A percentile compares a stretch with the other conserved stretches of the same genome.
Conservation (phyloP, 495 filamentous ascomycete species). For the Aspergillus ostianus region DNA sequence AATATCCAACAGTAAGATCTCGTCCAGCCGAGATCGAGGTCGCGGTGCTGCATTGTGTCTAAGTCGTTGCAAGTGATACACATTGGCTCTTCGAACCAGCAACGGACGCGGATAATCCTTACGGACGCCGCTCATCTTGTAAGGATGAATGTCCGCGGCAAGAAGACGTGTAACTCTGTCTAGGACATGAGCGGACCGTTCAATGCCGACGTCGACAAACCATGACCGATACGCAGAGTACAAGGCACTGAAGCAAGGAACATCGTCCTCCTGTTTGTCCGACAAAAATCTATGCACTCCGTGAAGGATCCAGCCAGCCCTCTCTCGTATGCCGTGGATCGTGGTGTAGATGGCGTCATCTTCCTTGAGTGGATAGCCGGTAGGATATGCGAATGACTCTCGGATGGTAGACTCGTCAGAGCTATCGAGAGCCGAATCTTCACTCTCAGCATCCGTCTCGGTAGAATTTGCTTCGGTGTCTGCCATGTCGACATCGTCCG, state of each 20-base stretch:
- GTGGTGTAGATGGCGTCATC: slow-evolving; percentile 62
- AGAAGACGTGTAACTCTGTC: slow-evolving; percentile 83
- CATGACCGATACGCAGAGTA: slow-evolving; percentile 93
- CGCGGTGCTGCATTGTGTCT: slow-evolving; percentile 89
- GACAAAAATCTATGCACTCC: slow-evolving; percentile 80
- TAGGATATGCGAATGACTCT: slow-evolving; percentile 78
- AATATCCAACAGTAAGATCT: slow-evolving; percentile 78
- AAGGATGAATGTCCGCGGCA: slow-evolving; percentile 79
- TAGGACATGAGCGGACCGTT: slow-evolving; percentile 88
- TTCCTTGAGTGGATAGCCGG: slow-evolving; percentile 76
- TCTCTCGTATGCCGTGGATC: slow-evolving; percentile 77
- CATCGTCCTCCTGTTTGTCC: slow-evolving; percentile 88
- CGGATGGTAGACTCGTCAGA: slow-evolving; percentile 81
- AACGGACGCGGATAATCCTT: slow-evolving; percentile 91
- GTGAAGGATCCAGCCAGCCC: slow-evolving; percentile 76
- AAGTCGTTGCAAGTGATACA: slow-evolving; percentile 90
- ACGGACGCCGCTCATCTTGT: slow-evolving; percentile 88
- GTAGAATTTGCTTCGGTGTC: slow-evolving; percentile 24
- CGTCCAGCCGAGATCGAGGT: slow-evolving; percentile 80
- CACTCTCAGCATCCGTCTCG: slow-evolving; percentile 49
- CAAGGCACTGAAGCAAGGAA: slow-evolving; percentile 87
- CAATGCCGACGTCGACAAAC: slow-evolving; percentile 97
- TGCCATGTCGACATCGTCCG: slow-evolving; percentile 44
- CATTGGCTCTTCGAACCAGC: slow-evolving; percentile 82
- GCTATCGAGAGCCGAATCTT: slow-evolving; percentile 59